Evolutionary conservation across 441 rosid genomes (phyloP).

Genomic region (Gossypium aridum): DNA sequence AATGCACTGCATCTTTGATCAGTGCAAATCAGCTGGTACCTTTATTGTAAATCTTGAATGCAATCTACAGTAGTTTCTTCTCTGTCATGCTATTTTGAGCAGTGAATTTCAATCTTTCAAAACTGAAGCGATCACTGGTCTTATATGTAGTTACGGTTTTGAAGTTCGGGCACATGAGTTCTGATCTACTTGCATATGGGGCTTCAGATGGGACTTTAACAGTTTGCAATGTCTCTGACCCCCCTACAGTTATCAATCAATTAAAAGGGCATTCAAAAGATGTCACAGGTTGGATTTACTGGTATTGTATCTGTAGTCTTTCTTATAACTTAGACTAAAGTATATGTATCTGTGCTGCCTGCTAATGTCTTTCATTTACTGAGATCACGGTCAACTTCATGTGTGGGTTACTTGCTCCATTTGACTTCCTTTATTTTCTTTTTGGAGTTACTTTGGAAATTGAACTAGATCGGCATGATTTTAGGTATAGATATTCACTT

Average conservation of each 20-base stretch:
- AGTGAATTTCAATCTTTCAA: slow-evolving; percentile 9
- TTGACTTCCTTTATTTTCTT: background rate
- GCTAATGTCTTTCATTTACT: slow-evolving; percentile 5
- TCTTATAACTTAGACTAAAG: slow-evolving; percentile 22
- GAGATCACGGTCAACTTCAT: background rate
- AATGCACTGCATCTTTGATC: slow-evolving; percentile 96
- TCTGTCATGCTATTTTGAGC: slow-evolving; percentile 2
- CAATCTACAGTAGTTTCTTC: background rate
- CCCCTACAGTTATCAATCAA: slow-evolving; percentile 62
- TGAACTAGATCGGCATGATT: background rate
- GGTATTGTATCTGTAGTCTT: slow-evolving; percentile 55
- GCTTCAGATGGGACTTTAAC: slow-evolving; percentile 92
- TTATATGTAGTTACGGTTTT: slow-evolving; percentile 71
- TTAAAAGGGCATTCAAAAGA: slow-evolving; percentile 78
- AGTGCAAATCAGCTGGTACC: slow-evolving; percentile 89
- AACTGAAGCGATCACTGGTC: slow-evolving; percentile 13
- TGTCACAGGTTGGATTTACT: slow-evolving; percentile 96
- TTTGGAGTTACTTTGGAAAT: background rate
- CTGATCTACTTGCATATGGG: slow-evolving; percentile 89
- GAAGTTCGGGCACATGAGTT: slow-evolving; percentile 94
- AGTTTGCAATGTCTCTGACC: slow-evolving; percentile 72
- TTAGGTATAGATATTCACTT: background rate
- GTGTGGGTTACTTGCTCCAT: background rate
- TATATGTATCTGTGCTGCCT: slow-evolving; percentile 6
- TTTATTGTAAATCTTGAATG: background rate